These are phyloP conservation scores for Theileria luwenshuni DNA, from an alignment of 169 alveolate genomes.

Conservation along the genomic window DNA sequence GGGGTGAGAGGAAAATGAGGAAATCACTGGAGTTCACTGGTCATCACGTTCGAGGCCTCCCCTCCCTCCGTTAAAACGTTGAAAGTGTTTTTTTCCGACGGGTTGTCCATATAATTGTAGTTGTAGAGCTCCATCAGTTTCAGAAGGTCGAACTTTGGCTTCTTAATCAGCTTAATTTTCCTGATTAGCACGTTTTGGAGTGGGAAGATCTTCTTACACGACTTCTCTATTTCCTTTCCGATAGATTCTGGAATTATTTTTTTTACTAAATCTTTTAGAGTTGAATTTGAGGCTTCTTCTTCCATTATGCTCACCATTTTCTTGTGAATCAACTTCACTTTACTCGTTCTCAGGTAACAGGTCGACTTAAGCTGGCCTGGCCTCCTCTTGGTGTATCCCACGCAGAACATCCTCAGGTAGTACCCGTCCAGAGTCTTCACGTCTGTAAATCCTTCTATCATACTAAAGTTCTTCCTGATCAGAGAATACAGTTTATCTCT, in stretches of 20 bases:
- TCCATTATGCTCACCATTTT: constrained; percentile 95
- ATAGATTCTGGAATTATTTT: constrained; percentile 93
- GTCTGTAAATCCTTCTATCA: constrained; percentile 95
- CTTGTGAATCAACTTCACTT: constrained; percentile 92
- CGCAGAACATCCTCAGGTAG: constrained; percentile 94
- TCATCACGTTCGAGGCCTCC: constrained; percentile 66
- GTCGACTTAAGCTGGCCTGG: constrained; percentile 94
- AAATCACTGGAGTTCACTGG: constrained; percentile 54
- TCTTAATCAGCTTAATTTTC: constrained; percentile 95
- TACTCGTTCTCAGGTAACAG: constrained; percentile 94
- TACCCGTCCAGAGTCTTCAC: constrained; percentile 96
- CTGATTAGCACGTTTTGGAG: constrained; percentile 94
- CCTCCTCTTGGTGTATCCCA: constrained; percentile 95
- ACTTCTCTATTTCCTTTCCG: constrained; percentile 95
- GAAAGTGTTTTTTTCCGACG: too few relatives aligned
- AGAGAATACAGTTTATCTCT: constrained; percentile 96
- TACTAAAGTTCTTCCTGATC: constrained; percentile 95
- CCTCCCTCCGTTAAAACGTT: too few relatives aligned
- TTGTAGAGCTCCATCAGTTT: constrained; percentile 65
- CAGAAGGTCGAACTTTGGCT: constrained; percentile 94
- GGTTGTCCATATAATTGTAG: too few relatives aligned
- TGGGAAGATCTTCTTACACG: constrained; percentile 94
- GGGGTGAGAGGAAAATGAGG: too few relatives aligned
- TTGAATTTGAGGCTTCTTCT: constrained; percentile 91
- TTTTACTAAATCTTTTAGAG: constrained; percentile 93